These are phyloP conservation scores for Pseudopithomyces chartarum DNA, from an alignment of 2,329 filamentous ascomycete genomes.

Conservation along the genomic window DNA sequence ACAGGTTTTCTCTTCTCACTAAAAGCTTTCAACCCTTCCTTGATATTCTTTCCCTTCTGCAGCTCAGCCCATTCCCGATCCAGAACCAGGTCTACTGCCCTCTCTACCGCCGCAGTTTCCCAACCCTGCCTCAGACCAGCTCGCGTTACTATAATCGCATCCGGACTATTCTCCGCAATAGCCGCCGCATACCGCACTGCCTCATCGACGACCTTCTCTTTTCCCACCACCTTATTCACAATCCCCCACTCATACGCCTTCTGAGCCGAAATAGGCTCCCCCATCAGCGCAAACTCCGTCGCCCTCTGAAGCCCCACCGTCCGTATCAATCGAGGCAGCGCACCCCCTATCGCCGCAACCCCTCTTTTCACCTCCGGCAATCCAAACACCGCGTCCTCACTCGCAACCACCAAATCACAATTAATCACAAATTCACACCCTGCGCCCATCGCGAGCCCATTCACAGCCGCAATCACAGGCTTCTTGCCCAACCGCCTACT, in stretches of 20 bases:
- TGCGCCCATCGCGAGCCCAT: conserved; percentile 45
- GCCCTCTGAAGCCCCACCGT: conserved; percentile 33
- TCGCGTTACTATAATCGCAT: conserved; percentile 27
- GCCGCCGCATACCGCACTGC: conserved; percentile 22
- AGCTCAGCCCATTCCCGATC: conserved; percentile 50
- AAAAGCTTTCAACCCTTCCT: conserved; percentile 36
- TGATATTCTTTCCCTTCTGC: conserved; percentile 51
- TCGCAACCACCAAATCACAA: conserved; percentile 32
- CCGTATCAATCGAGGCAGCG: conserved; percentile 30
- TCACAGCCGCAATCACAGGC: conserved; percentile 61
- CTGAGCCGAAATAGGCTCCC: conserved; percentile 22
- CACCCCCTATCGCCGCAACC: conserved; percentile 28
- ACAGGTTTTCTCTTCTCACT: conserved; percentile 35
- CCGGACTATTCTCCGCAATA: conserved; percentile 31
- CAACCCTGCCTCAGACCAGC: conserved; percentile 27
- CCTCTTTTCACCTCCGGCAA: conserved; percentile 36
- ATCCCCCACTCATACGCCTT: conserved; percentile 30
- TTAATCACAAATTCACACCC: conserved; percentile 33
- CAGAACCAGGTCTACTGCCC: conserved; percentile 17
- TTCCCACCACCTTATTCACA: conserved; percentile 27
- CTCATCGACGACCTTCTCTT: conserved; percentile 21
- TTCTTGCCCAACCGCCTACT: conserved; percentile 61
- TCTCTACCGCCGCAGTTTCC: conserved; percentile 27
- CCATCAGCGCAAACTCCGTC: conserved; percentile 31
- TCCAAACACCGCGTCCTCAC: conserved; percentile 25